A percentile compares a stretch with the other conserved stretches of the same genome.
Conservation (phyloP, 2,329 filamentous ascomycete species). For the Drechmeria coniospora region DNA sequence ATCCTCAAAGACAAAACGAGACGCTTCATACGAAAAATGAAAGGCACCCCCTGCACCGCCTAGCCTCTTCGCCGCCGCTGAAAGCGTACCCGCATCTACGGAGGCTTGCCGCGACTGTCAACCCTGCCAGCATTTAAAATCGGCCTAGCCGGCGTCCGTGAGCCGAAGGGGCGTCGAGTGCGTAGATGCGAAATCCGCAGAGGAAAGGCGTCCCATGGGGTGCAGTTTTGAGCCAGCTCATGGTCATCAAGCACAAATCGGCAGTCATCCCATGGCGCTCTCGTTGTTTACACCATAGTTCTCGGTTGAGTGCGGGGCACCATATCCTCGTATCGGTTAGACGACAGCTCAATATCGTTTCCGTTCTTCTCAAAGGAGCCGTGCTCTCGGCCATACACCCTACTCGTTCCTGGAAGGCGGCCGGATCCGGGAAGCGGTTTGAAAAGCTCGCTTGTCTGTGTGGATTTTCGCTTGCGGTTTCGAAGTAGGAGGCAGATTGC, state of each 20-base stretch:
- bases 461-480: conserved; percentile 10
- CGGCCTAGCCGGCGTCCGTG: too few species aligned
- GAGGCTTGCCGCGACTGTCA: too few species aligned
- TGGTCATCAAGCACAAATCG: conserved; percentile 1
- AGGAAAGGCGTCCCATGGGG: background rate
- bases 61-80: too few species aligned
- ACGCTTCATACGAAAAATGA: background rate
- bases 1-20: too few species aligned
- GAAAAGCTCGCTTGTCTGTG: conserved; percentile 28
- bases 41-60: too few species aligned
- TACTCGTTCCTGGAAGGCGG: conserved; percentile 29
- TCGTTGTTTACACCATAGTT: conserved; percentile 27
- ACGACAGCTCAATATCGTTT: conserved; percentile 33
- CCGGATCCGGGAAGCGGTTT: conserved; percentile 33
- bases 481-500: conserved; percentile 23
- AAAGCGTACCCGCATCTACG: too few species aligned
- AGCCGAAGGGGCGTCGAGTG: too few species aligned
- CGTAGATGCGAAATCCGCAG: too few species aligned
- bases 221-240: background rate
- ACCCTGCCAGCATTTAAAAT: too few species aligned
- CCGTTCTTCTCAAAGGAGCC: conserved; percentile 21
- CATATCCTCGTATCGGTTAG: conserved; percentile 43
- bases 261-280: too few species aligned
- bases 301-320: conserved; percentile 33
- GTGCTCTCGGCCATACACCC: conserved; percentile 20